Evolutionary conservation across 768 basidiomycete species (phyloP).

Genomic region (Multifurca ochricompacta): DNA sequence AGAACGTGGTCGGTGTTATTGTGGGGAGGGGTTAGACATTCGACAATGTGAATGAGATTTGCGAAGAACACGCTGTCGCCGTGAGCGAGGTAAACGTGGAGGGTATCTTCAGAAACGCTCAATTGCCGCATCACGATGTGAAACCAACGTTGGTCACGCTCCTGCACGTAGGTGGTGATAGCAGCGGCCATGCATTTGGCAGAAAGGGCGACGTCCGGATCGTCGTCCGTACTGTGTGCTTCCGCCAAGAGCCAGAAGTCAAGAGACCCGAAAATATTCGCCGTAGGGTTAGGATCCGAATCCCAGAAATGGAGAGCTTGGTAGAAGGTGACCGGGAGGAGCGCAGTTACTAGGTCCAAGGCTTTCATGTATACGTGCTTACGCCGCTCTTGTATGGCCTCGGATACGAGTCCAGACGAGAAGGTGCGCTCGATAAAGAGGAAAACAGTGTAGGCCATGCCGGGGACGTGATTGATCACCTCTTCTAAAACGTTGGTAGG

Average conservation of each 20-base stretch:
- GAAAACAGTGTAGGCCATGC: conserved; percentile 14
- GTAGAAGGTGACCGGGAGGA: conserved; percentile 13
- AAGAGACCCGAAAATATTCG: conserved; percentile 2
- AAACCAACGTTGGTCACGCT: conserved; percentile 11
- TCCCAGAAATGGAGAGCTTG: conserved; percentile 9
- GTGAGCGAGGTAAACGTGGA: conserved; percentile 1
- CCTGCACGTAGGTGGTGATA: not conserved
- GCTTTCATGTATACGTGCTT: conserved; percentile 8
- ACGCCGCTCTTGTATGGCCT: conserved; percentile 6
- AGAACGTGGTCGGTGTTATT: not conserved
- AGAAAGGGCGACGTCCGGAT: conserved; percentile 12
- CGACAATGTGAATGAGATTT: conserved; percentile 14
- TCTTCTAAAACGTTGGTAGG: not conserved
- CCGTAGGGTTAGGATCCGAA: not conserved
- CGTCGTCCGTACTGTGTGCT: conserved; percentile 9
- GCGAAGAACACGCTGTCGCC: conserved; percentile 15
- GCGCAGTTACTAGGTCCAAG: conserved; percentile 3
- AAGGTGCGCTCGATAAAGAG: conserved; percentile 13
- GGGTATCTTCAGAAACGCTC: not conserved
- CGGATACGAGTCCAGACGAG: conserved; percentile 10
- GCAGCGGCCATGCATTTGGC: conserved; percentile 10
- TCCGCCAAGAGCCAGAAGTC: conserved; percentile 14
- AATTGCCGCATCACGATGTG: conserved; percentile 3
- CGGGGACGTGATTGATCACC: conserved; percentile 1
- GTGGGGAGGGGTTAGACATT: not conserved